Conservation (phyloP, 129 eudicot species). For the Artemisia argyi region DNA sequence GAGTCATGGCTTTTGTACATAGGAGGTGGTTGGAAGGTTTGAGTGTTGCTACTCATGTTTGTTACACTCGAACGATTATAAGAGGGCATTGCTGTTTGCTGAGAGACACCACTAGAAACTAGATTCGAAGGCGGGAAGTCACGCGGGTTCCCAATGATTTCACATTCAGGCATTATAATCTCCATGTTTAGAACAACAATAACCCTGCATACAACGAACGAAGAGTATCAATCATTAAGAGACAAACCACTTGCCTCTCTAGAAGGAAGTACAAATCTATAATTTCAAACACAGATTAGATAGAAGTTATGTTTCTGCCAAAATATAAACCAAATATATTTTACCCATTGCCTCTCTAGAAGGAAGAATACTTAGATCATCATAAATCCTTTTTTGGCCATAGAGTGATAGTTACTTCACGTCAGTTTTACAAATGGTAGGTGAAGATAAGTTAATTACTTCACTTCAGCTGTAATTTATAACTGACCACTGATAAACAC, state of each 20-base stretch:
- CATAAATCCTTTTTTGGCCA: too few relatives aligned
- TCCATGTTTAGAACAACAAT: constrained; percentile 86
- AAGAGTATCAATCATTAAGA: constrained; percentile 4
- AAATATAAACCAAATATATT: too few relatives aligned
- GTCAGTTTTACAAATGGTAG: too few relatives aligned
- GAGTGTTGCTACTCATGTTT: constrained; percentile 35
- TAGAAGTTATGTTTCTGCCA: too few relatives aligned
- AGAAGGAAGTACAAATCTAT: too few relatives aligned
- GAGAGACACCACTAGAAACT: constrained; percentile 37
- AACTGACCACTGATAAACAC: too few relatives aligned
- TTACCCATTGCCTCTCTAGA: too few relatives aligned
- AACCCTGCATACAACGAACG: constrained; percentile 66
- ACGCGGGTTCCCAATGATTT: constrained; percentile 71
- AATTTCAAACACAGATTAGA: too few relatives aligned
- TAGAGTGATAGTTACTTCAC: too few relatives aligned
- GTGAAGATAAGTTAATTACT: too few relatives aligned
- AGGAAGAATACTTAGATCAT: too few relatives aligned
- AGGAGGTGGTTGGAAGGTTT: constrained; percentile 85
- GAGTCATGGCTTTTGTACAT: constrained; percentile 81
- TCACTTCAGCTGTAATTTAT: too few relatives aligned
- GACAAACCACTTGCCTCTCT: not conserved
- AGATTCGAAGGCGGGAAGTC: constrained; percentile 43
- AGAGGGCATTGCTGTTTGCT: constrained; percentile 25
- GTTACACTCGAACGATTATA: constrained; percentile 25
- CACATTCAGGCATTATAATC: constrained; percentile 74